A percentile compares a stretch with the other conserved stretches of the same genome.
Evolutionary conservation across 495 filamentous ascomycete species (phyloP).

Genomic region (Lentithecium fluviatile): DNA sequence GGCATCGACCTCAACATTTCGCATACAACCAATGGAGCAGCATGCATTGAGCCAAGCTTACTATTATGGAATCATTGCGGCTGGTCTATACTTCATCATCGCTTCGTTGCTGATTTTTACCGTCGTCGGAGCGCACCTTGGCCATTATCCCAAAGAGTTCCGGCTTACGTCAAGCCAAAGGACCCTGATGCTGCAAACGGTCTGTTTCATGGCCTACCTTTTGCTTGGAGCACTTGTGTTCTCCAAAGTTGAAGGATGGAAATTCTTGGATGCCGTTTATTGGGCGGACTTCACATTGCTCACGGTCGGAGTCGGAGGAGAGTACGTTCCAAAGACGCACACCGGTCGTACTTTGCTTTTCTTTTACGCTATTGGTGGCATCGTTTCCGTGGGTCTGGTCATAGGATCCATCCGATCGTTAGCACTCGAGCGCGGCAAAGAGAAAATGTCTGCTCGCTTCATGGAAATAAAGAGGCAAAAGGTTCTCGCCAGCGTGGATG

Average conservation of each 20-base stretch:
- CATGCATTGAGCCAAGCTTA: slow-evolving; percentile 69
- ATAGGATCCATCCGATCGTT: slow-evolving; percentile 74
- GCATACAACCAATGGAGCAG: slow-evolving; percentile 44
- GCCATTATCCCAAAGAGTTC: slow-evolving; percentile 68
- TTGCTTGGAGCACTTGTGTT: slow-evolving; percentile 72
- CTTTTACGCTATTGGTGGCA: slow-evolving; percentile 76
- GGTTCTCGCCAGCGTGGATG: slow-evolving; percentile 54
- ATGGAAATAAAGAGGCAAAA: slow-evolving; percentile 65
- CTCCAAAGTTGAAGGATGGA: slow-evolving; percentile 71
- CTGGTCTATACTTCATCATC: slow-evolving; percentile 72
- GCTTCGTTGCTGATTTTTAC: slow-evolving; percentile 69
- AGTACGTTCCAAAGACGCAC: slow-evolving; percentile 62
- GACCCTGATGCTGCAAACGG: slow-evolving; percentile 86
- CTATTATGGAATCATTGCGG: slow-evolving; percentile 78
- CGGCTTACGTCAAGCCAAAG: slow-evolving; percentile 70
- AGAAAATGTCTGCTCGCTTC: slow-evolving; percentile 66
- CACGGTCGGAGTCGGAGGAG: slow-evolving; percentile 74
- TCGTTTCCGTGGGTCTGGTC: slow-evolving; percentile 79
- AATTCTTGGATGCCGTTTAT: slow-evolving; percentile 75
- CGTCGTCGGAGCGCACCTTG: slow-evolving; percentile 60
- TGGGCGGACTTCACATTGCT: slow-evolving; percentile 83
- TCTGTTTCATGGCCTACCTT: slow-evolving; percentile 72
- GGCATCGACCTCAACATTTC: slow-evolving; percentile 51
- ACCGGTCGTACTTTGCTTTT: slow-evolving; percentile 68
- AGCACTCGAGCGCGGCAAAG: slow-evolving; percentile 73